Conservation (phyloP, 2,329 filamentous ascomycete species). For the Penicillium aurantiogriseum region DNA sequence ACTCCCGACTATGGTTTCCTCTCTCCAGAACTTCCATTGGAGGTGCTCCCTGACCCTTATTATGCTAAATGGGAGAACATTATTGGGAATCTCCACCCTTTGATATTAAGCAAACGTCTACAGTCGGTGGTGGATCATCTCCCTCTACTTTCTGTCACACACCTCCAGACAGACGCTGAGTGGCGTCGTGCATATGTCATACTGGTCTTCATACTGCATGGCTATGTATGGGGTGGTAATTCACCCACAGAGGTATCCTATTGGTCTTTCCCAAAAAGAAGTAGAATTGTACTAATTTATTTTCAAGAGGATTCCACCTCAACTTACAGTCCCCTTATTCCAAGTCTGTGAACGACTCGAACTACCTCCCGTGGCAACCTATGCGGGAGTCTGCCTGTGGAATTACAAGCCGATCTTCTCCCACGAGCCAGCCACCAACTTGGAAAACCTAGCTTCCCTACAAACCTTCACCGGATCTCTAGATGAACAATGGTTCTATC, state of each 20-base stretch:
- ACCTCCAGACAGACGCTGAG: slow-evolving; percentile 79
- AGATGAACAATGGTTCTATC: slow-evolving; percentile 98
- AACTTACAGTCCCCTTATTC: slow-evolving; percentile 80
- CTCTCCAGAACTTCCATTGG: slow-evolving; percentile 74
- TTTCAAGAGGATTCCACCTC: slow-evolving; percentile 64
- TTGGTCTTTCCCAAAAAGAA: background rate
- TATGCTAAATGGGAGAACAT: slow-evolving; percentile 94
- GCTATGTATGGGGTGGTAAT: slow-evolving; percentile 85
- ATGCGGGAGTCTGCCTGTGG: slow-evolving; percentile 89
- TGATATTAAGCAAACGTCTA: slow-evolving; percentile 81
- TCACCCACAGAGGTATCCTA: slow-evolving; percentile 64
- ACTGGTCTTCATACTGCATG: slow-evolving; percentile 76
- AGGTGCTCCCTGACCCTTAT: slow-evolving; percentile 79
- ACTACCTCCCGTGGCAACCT: slow-evolving; percentile 88
- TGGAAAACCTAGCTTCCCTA: slow-evolving; percentile 85
- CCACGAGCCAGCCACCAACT: slow-evolving; percentile 74
- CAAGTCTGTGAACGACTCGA: slow-evolving; percentile 75
- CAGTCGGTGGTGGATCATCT: slow-evolving; percentile 75
- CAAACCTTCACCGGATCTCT: slow-evolving; percentile 90
- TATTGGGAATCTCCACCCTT: slow-evolving; percentile 76
- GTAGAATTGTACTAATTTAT: slow-evolving; percentile 3
- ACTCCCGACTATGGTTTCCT: slow-evolving; percentile 74
- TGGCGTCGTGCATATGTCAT: slow-evolving; percentile 86
- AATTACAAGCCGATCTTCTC: slow-evolving; percentile 93
- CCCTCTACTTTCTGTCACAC: slow-evolving; percentile 77